Evolutionary conservation across 331 rosid genomes (phyloP).

Genomic region (Stylosanthes scabra): DNA sequence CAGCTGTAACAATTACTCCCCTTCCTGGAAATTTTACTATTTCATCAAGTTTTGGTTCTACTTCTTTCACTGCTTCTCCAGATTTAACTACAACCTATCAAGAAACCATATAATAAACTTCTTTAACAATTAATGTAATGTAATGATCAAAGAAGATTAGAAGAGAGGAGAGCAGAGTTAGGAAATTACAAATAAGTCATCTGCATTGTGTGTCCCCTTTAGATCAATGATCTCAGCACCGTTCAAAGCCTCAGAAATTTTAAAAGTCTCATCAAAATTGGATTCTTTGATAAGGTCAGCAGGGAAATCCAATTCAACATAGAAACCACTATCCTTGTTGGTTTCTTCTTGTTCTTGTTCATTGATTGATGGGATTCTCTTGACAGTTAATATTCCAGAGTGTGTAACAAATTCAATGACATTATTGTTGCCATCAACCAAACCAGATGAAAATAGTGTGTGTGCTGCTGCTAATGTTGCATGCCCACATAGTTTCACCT

Average conservation of each 20-base stretch:
- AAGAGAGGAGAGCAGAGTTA: background rate
- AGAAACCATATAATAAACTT: slow-evolving; percentile 30
- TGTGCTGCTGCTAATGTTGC: slow-evolving; percentile 80
- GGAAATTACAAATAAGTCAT: slow-evolving; percentile 58
- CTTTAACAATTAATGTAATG: slow-evolving; percentile 1
- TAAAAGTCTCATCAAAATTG: slow-evolving; percentile 45
- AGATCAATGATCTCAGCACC: slow-evolving; percentile 57
- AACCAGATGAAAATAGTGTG: slow-evolving; percentile 54
- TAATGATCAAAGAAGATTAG: slow-evolving; percentile 4
- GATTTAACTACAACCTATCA: slow-evolving; percentile 70
- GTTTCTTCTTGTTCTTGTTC: slow-evolving; percentile 31
- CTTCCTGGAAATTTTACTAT: slow-evolving; percentile 60
- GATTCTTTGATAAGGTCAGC: slow-evolving; percentile 42
- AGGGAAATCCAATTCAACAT: slow-evolving; percentile 66
- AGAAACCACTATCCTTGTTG: slow-evolving; percentile 16
- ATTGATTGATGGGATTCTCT: slow-evolving; percentile 39
- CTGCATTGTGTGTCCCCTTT: slow-evolving; percentile 44
- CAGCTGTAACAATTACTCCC: slow-evolving; percentile 64
- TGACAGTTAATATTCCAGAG: slow-evolving; percentile 65
- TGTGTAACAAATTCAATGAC: slow-evolving; percentile 59
- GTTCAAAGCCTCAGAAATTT: slow-evolving; percentile 54
- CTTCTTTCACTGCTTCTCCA: slow-evolving; percentile 49
- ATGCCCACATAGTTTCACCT: slow-evolving; percentile 83
- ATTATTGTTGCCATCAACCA: slow-evolving; percentile 37
- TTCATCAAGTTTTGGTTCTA: slow-evolving; percentile 62